These are phyloP conservation scores for Fusarium verrucosum DNA, from an alignment of 2,329 filamentous ascomycete species.

Conservation along the genomic window DNA sequence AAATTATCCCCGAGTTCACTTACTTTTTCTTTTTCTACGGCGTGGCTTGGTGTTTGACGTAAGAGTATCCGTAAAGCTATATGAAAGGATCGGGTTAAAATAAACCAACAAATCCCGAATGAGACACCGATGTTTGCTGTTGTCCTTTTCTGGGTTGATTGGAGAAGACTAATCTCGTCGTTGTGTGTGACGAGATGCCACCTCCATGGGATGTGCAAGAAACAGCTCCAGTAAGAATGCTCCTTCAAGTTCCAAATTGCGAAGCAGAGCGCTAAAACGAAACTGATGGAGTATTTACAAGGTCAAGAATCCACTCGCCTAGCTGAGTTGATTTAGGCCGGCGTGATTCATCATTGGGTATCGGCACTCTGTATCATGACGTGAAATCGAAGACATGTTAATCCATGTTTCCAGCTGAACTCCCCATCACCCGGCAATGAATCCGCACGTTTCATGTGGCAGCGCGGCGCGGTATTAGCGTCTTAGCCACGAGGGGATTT, in stretches of 20 bases:
- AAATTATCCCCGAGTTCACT: background rate
- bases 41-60: conserved; percentile 19
- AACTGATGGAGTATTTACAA: too few relatives aligned
- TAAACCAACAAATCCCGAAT: background rate
- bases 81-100: conserved; percentile 7
- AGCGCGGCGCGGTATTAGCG: conserved; percentile 21
- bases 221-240: background rate
- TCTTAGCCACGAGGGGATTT: conserved; percentile 30
- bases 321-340: background rate
- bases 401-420: background rate
- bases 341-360: background rate
- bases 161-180: background rate
- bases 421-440: conserved; percentile 21
- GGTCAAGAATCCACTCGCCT: background rate
- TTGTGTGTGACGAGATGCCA: background rate
- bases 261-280: background rate
- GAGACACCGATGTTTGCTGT: background rate
- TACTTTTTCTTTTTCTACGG: conserved; percentile 33
- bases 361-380: background rate
- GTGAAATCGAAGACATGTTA: background rate
- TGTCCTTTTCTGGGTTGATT: background rate
- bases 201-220: background rate
- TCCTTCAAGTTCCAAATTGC: background rate
- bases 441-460: conserved; percentile 40
- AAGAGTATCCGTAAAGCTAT: background rate